These are phyloP conservation scores for Aphanomyces euteiches DNA, from an alignment of 352 stramenopile species.

Conservation along the genomic window DNA sequence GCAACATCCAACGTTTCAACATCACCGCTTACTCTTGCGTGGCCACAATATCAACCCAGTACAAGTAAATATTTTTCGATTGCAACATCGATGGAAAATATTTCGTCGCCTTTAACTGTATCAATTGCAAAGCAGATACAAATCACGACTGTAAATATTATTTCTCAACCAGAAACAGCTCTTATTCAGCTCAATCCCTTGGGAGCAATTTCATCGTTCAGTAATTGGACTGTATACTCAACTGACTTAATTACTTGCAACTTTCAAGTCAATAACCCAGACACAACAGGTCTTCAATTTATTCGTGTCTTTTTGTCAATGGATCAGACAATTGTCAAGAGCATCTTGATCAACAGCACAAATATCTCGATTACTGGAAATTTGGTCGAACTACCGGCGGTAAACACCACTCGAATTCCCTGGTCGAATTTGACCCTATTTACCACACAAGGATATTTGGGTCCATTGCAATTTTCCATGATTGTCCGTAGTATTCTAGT, in stretches of 20 bases:
- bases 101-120: not conserved
- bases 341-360: not conserved
- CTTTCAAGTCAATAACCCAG: constrained; percentile 3
- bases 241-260: not conserved
- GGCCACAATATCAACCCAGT: not conserved
- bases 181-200: not conserved
- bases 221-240: not conserved
- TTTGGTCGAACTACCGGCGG: not conserved
- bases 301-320: not conserved
- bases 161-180: not conserved
- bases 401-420: not conserved
- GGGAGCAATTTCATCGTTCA: not conserved
- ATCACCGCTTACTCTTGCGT: not conserved
- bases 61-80: not conserved
- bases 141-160: not conserved
- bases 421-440: not conserved
- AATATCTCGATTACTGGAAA: not conserved
- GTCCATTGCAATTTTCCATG: not conserved
- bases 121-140: not conserved
- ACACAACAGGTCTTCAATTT: constrained; percentile 1
- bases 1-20: not conserved
- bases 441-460: not conserved
- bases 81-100: not conserved
- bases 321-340: not conserved
- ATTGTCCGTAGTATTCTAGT: not conserved